Evolutionary conservation across 768 basidiomycete genomes (phyloP).

Genomic region (Podaxis sp.): DNA sequence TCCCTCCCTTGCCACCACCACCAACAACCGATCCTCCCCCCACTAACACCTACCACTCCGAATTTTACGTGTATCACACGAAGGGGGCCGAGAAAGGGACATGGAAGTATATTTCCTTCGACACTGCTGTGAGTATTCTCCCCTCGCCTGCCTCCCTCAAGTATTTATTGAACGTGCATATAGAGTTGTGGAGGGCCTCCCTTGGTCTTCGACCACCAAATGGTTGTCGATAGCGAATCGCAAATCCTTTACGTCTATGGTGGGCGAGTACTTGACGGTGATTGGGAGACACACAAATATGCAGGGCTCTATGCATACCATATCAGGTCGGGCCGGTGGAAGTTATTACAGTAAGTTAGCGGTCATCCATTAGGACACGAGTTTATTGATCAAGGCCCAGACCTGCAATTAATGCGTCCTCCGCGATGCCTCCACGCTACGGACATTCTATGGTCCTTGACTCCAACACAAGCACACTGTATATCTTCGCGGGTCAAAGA

Average conservation of each 20-base stretch:
- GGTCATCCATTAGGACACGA: not conserved
- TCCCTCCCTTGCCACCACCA: slow-evolving; percentile 8
- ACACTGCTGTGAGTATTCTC: slow-evolving; percentile 56
- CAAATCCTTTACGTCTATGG: slow-evolving; percentile 79
- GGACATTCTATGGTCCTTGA: slow-evolving; percentile 87
- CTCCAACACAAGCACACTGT: slow-evolving; percentile 52
- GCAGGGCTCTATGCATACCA: slow-evolving; percentile 77
- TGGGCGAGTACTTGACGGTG: slow-evolving; percentile 68
- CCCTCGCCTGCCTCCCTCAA: not conserved
- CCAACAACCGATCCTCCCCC: slow-evolving; percentile 10
- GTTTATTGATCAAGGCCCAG: slow-evolving; percentile 17
- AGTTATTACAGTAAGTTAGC: slow-evolving; percentile 56
- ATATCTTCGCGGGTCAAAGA: slow-evolving; percentile 74
- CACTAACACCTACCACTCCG: slow-evolving; percentile 47
- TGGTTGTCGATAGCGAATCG: slow-evolving; percentile 70
- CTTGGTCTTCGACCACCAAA: slow-evolving; percentile 78
- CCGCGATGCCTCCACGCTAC: slow-evolving; percentile 57
- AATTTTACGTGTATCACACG: slow-evolving; percentile 78
- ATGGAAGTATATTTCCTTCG: slow-evolving; percentile 71
- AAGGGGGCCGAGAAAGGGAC: slow-evolving; percentile 58
- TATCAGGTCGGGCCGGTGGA: slow-evolving; percentile 66
- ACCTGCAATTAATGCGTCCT: slow-evolving; percentile 31
- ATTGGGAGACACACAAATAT: slow-evolving; percentile 59
- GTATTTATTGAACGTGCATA: not conserved
- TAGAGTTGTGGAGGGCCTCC: slow-evolving; percentile 70